These are phyloP conservation scores for Fomitopsis palustris DNA, from an alignment of 1,284 basidiomycete genomes.

Conservation along the genomic window DNA sequence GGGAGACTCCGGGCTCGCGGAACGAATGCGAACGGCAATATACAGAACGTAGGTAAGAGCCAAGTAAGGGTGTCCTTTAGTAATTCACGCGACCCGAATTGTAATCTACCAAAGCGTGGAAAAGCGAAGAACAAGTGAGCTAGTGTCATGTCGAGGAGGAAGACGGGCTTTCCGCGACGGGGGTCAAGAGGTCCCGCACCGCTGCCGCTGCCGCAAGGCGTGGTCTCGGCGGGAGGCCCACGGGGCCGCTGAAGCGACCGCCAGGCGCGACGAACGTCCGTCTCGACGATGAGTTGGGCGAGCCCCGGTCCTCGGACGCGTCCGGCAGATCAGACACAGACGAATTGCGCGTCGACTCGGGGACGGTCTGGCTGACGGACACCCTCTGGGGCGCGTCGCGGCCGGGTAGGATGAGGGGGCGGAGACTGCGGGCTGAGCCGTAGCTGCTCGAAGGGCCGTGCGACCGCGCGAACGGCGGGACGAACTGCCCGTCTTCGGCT, in stretches of 20 bases:
- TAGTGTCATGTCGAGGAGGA: neutral
- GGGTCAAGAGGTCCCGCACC: constrained; percentile 26
- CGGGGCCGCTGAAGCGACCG: constrained; percentile 16
- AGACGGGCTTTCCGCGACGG: constrained; percentile 22
- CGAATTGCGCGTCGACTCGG: neutral
- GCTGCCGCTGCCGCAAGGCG: constrained; percentile 27
- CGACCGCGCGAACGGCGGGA: constrained; percentile 10
- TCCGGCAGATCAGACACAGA: neutral
- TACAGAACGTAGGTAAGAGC: no score
- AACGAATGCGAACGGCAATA: neutral
- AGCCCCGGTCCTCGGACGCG: neutral
- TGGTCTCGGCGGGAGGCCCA: constrained; percentile 27
- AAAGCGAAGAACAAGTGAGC: neutral
- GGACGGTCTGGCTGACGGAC: neutral
- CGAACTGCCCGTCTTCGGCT: constrained; percentile 12
- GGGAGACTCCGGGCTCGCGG: neutral
- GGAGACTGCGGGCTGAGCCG: neutral
- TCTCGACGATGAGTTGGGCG: neutral
- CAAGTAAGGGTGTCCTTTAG: no score
- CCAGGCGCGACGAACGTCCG: constrained; percentile 2
- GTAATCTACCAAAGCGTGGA: neutral
- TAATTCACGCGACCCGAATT: no score
- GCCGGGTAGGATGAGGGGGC: neutral
- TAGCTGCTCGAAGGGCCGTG: constrained; percentile 1
- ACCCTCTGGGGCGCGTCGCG: neutral